Base-by-base conservation (phyloP, 441 rosid genomes). In the Metrosideros polymorpha region DNA sequence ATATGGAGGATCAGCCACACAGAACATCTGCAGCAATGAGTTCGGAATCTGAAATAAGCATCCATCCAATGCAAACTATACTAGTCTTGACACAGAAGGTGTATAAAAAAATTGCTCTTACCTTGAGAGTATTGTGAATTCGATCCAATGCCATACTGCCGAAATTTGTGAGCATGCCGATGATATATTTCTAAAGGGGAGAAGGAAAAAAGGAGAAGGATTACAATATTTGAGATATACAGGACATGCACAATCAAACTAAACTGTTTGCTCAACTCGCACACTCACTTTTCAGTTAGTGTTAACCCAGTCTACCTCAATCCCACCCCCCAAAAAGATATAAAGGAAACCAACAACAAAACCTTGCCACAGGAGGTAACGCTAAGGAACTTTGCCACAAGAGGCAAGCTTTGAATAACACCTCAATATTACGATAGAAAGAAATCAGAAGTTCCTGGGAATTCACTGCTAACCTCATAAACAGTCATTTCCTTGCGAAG, bases 101-200 rank as follows among this genome's bases (percentile, higher is more conserved):
- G 13, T 12, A 54, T 15, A 53, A 54, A 24, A 56, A 56, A n/a
- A 35, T 32, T 22, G 71, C 49, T 50, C 87, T 92, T 90, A 95
- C 98, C 97, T 96, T 96, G 76, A 96, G 98, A 42, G 96, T 95
- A 87, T 96, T 95, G 83, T 98, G 99, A 89, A 96, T 98, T 89
- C 95, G 91, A 86, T 96, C 98, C 86, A 94, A 89, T 82, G 96
- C 92, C 98, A 95, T 95, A 93, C 93, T 93, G 47, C 98, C 97
- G 51, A 98, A 95, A 90, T 98, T 95, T 85, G 98, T 96, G 85
- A 96, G 99, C 99, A 96, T 98, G 86, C 98, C 99, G 95, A 92
- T 85, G 86, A 98, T 98, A 83, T 94, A 98, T 94, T 98, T 95
- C 99, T 98, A 91, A 85, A 91, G 43, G 54, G 59, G n/a, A 83